Evolutionary conservation across 179 eudicot species (phyloP).

Genomic region (Carnegiea gigantea): DNA sequence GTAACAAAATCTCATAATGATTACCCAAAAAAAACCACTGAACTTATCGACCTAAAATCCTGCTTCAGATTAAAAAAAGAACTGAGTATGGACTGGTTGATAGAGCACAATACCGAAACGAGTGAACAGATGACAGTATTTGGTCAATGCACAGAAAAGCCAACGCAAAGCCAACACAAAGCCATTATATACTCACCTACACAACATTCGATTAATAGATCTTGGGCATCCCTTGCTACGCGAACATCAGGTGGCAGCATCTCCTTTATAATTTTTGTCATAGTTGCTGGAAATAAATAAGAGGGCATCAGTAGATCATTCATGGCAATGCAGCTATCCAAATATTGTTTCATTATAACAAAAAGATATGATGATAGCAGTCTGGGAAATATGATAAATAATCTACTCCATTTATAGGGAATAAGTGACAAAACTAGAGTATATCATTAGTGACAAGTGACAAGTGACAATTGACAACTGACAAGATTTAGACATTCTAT

Average conservation of each 20-base stretch:
- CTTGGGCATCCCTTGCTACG: slow-evolving; percentile 97
- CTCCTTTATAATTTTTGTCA: slow-evolving; percentile 97
- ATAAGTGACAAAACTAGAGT: background rate
- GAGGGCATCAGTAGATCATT: background rate
- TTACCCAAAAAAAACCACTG: background rate
- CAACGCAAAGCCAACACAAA: too few relatives aligned
- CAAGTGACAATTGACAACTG: background rate
- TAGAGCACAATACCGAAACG: slow-evolving; percentile 2
- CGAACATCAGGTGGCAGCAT: slow-evolving; percentile 99
- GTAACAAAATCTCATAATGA: background rate
- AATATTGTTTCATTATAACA: background rate
- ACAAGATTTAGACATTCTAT: background rate
- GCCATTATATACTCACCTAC: slow-evolving; percentile 55
- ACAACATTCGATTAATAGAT: slow-evolving; percentile 92
- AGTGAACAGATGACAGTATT: background rate
- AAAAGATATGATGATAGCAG: background rate
- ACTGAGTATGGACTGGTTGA: background rate
- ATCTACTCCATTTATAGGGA: background rate
- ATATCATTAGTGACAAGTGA: background rate
- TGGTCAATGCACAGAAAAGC: background rate
- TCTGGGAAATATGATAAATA: background rate
- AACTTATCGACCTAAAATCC: background rate
- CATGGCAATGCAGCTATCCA: background rate
- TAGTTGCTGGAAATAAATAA: slow-evolving; percentile 66
- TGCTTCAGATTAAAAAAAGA: background rate